Conservation (phyloP, 139 green algal species). For the Picochlorum costavermella region DNA sequence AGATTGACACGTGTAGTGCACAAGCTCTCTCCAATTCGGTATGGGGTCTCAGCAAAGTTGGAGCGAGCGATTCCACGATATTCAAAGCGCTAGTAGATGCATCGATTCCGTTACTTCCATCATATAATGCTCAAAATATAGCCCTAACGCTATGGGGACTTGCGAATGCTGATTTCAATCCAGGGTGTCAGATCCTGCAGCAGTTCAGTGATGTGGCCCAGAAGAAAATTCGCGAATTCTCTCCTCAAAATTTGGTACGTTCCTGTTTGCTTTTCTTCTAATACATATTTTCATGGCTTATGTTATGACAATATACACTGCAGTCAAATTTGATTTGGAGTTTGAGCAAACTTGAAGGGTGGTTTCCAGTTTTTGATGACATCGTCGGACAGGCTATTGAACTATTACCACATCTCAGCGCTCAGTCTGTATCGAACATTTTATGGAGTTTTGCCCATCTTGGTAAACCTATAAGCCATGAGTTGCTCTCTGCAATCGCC, state of each 20-base stretch:
- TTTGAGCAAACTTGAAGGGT: no score
- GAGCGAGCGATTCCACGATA: slow-evolving; percentile 21
- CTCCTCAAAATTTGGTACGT: slow-evolving; percentile 20
- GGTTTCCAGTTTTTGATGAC: no score
- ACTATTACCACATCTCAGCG: no score
- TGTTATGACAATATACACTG: no score
- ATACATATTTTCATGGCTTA: no score
- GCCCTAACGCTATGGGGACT: slow-evolving; percentile 41
- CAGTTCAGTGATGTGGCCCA: slow-evolving; percentile 24
- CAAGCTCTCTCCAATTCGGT: slow-evolving; percentile 54
- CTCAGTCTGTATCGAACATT: slow-evolving; percentile 8
- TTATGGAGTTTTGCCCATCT: slow-evolving; percentile 44
- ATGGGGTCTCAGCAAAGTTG: slow-evolving; percentile 50
- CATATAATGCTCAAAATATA: slow-evolving; percentile 51
- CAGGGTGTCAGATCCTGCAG: slow-evolving; percentile 17
- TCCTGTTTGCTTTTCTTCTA: neutral
- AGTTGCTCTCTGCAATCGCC: slow-evolving; percentile 6
- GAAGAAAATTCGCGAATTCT: slow-evolving; percentile 26
- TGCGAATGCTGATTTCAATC: slow-evolving; percentile 24
- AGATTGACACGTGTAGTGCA: slow-evolving; percentile 21
- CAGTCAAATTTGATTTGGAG: no score
- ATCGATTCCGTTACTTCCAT: slow-evolving; percentile 16
- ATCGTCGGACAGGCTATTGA: no score
- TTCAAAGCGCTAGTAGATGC: slow-evolving; percentile 25
- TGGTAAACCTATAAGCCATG: neutral